These are phyloP conservation scores for Pseudogymnoascus sp. DNA, from an alignment of 2,329 filamentous ascomycete genomes.

Conservation along the genomic window DNA sequence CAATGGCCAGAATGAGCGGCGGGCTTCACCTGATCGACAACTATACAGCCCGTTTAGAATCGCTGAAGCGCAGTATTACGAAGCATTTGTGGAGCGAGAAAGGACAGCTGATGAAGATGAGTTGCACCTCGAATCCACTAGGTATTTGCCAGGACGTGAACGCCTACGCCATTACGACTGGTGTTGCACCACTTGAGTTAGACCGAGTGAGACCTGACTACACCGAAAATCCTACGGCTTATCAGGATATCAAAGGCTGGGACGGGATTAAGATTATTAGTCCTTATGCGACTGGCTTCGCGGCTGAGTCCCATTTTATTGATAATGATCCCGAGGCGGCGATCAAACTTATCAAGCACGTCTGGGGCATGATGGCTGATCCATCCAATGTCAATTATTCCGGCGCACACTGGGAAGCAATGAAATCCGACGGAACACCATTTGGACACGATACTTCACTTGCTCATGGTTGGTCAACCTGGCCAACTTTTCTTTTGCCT, in stretches of 20 bases:
- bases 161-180: slow-evolving; percentile 17
- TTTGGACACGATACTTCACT: slow-evolving; percentile 19
- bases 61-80: slow-evolving; percentile 17
- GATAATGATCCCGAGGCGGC: slow-evolving; percentile 13
- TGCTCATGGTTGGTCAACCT: slow-evolving; percentile 22
- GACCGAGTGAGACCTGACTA: slow-evolving; percentile 9
- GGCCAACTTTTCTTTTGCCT: slow-evolving; percentile 20
- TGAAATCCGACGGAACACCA: slow-evolving; percentile 17
- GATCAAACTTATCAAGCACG: slow-evolving; percentile 16
- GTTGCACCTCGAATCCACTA: slow-evolving; percentile 13
- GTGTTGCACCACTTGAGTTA: slow-evolving; percentile 14
- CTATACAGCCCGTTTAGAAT: slow-evolving; percentile 12
- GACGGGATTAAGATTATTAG: slow-evolving; percentile 18
- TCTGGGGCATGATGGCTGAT: slow-evolving; percentile 22
- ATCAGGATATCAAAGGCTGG: slow-evolving; percentile 16
- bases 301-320: slow-evolving; percentile 18
- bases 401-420: slow-evolving; percentile 22
- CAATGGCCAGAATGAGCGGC: slow-evolving; percentile 18
- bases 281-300: slow-evolving; percentile 20
- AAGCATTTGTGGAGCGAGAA: slow-evolving; percentile 17
- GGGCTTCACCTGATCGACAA: slow-evolving; percentile 2
- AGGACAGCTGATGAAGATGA: slow-evolving; percentile 17
- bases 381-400: slow-evolving; percentile 18
- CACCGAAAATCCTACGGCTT: slow-evolving; percentile 15
- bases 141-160: slow-evolving; percentile 21